These are phyloP conservation scores for Vaccinium myrtillus DNA, from an alignment of 148 eudicot species.

Conservation along the genomic window DNA sequence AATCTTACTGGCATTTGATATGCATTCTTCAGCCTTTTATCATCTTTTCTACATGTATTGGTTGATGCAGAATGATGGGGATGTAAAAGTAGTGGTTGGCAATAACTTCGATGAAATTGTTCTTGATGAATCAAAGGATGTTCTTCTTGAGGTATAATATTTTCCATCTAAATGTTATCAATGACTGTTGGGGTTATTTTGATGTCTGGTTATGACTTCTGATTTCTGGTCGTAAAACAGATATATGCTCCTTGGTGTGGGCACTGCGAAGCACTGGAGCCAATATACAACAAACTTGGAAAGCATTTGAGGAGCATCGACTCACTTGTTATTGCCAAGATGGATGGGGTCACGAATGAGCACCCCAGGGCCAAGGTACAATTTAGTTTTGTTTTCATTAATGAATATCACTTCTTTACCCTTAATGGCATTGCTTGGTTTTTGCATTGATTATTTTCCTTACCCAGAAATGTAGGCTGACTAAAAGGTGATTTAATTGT, in stretches of 20 bases:
- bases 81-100: constrained; percentile 88
- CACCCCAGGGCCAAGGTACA: constrained; percentile 87
- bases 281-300: constrained; percentile 87
- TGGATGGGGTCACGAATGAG: constrained; percentile 97
- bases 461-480: neutral
- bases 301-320: constrained; percentile 70
- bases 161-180: neutral
- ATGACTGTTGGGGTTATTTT: neutral
- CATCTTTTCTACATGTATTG: constrained; percentile 8
- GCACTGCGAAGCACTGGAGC: constrained; percentile 89
- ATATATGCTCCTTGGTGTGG: constrained; percentile 97
- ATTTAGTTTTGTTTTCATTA: neutral
- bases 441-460: neutral
- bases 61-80: constrained; percentile 68
- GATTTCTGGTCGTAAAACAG: constrained; percentile 29
- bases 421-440: neutral
- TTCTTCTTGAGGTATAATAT: constrained; percentile 78
- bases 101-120: constrained; percentile 89
- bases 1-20: neutral
- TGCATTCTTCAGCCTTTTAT: constrained; percentile 1
- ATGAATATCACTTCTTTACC: too few relatives aligned
- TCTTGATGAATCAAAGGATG: constrained; percentile 93
- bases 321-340: constrained; percentile 84
- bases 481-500: neutral
- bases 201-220: neutral